These are phyloP conservation scores for Aspergillus proliferans DNA, from an alignment of 2,329 filamentous ascomycete species.

Conservation along the genomic window DNA sequence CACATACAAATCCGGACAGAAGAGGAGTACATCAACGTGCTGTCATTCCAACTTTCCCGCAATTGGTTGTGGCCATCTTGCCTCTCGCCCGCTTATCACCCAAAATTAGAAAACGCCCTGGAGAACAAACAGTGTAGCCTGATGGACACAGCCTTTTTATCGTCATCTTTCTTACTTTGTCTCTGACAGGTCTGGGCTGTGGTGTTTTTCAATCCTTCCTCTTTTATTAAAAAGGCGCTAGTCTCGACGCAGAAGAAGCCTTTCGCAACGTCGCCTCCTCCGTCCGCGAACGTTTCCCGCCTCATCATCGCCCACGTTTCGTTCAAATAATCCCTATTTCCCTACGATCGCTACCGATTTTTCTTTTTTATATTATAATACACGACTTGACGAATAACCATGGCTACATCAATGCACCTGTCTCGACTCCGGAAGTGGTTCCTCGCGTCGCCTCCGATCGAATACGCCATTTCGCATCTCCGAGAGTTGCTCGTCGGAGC, in stretches of 20 bases:
- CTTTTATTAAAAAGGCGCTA: neutral
- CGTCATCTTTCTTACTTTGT: conserved; percentile 5
- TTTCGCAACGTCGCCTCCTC: neutral
- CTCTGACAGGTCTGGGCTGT: neutral
- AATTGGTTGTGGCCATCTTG: neutral
- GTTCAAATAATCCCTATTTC: neutral
- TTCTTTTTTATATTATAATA: neutral
- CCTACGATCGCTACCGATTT: neutral
- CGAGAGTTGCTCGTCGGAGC: conserved; percentile 83
- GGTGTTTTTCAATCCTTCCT: too few species aligned
- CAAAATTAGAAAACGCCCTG: conserved; percentile 7
- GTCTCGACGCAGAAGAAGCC: too few species aligned
- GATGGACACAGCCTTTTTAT: conserved; percentile 17
- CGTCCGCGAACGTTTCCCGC: neutral
- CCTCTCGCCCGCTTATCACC: neutral
- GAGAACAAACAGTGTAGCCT: conserved; percentile 23
- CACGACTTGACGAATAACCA: conserved; percentile 13
- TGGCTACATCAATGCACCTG: conserved; percentile 51
- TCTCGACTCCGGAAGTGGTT: conserved; percentile 67
- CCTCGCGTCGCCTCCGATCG: conserved; percentile 78
- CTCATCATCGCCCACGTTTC: neutral
- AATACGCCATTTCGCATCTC: conserved; percentile 75
- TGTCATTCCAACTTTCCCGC: neutral
- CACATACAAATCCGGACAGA: neutral
- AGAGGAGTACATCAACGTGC: too few species aligned